Evolutionary conservation across 2,329 filamentous ascomycete species (phyloP), one percentile per base, ranked within the genome.

Genomic region (Huntiella decipiens): DNA sequence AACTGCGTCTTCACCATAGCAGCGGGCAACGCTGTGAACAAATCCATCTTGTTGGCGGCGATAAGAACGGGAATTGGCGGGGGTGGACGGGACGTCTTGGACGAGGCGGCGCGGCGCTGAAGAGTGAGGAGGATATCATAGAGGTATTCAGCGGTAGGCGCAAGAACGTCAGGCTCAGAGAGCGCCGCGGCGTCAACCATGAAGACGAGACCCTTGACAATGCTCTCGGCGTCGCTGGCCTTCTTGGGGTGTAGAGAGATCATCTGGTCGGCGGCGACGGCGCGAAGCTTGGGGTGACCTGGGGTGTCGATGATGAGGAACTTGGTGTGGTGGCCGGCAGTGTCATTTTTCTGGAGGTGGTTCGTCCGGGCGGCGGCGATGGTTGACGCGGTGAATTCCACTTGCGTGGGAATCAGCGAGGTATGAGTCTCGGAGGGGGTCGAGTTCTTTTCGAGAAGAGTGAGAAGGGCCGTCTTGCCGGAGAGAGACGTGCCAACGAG

Each of bases 11-110:
- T 79, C 49, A 95, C 82, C 31, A 92, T 67, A 4, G 73, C 70
- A 0, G 82, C 74, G 0, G 91, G 91, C 44, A 95, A 65, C 5
- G 88, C 85, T 0, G 91, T 95, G 59, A 98, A 98, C 1, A 98
- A 69, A 60, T 98, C 91, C 58, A 86, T 73, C 69, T 98, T 98
- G 63, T 96, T 98, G 45, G 86, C 87, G 1, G 86, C 87, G 32
- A 98, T 67, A 33, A 98, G 69, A 5, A 98, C 70, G 0, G 82
- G 77, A 6, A 91, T 69, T 16, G 73, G 67, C 16, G 66, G 63
- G 0, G 73, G 70, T 0, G 66, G 67, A 54, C 75, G 78, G 39
- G 69, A 52, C 2, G 50, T 51, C 54, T 57, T 61, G 38, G 56
- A 52, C 31, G 54, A 54, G 28, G 73, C 71, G 42, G 76, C 71